A percentile compares a stretch with the other conserved stretches of the same genome.
These are phyloP conservation scores for Gracilaria caudata DNA, from an alignment of 23 red algal species.

Conservation along the genomic window DNA sequence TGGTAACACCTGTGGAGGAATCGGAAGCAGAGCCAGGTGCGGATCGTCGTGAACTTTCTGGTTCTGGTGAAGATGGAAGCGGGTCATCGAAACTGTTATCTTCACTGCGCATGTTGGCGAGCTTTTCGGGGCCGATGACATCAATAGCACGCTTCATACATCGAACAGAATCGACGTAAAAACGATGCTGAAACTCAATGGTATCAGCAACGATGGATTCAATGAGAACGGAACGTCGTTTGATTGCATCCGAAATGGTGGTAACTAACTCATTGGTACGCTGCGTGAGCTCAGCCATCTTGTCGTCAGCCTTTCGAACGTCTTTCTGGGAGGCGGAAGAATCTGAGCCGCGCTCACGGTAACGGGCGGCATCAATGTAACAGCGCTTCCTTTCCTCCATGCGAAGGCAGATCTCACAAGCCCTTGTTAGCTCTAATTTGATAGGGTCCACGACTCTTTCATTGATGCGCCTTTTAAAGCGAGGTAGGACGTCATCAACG, in stretches of 20 bases:
- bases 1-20: constrained; percentile 8
- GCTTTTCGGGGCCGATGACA: constrained; percentile 46
- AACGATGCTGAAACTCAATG: constrained; percentile 72
- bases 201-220: constrained; percentile 62
- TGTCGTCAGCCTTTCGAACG: constrained; percentile 54
- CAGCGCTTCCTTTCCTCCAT: constrained; percentile 64
- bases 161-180: constrained; percentile 78
- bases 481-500: constrained; percentile 60
- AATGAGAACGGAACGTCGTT: constrained; percentile 52
- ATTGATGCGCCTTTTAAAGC: constrained; percentile 60
- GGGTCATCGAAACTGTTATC: constrained; percentile 42
- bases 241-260: constrained; percentile 45
- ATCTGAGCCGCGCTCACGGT: constrained; percentile 45
- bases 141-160: constrained; percentile 71
- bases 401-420: constrained; percentile 27
- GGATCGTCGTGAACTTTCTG: constrained; percentile 8
- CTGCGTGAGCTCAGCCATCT: constrained; percentile 61
- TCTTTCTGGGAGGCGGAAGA: constrained; percentile 31
- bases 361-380: constrained; percentile 62
- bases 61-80: constrained; percentile 22
- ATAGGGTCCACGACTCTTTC: constrained; percentile 57
- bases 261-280: constrained; percentile 44
- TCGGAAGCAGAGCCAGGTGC: constrained; percentile 6
- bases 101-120: constrained; percentile 41
- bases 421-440: constrained; percentile 55